phyloP scores from a whole-genome alignment of 306 rosid species.

The Potentilla sterilis region DNA sequence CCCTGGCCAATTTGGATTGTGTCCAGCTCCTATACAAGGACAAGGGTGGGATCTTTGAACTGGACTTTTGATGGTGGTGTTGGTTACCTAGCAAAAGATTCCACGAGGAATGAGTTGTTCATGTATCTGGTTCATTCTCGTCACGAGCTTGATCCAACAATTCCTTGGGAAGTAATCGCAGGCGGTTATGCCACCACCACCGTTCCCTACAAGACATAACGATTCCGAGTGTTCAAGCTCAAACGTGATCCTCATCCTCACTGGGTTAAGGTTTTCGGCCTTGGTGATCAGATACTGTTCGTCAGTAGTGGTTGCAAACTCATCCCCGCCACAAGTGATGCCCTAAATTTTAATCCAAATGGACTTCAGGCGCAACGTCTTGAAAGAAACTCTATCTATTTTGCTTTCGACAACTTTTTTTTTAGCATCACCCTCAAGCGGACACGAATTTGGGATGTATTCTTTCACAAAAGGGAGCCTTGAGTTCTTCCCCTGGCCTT shows the following conservation, averaged over 20 bases:
- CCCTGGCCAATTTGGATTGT: background rate
- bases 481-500: background rate
- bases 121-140: background rate
- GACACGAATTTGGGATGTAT: background rate
- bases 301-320: background rate
- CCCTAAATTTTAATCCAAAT: background rate
- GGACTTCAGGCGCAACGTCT: background rate
- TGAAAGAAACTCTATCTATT: background rate
- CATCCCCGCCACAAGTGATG: background rate
- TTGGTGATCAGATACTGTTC: background rate
- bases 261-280: background rate
- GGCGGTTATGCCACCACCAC: too few relatives aligned
- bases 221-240: too few relatives aligned
- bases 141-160: background rate
- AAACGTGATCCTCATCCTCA: background rate
- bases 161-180: too few relatives aligned
- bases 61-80: background rate
- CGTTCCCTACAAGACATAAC: too few relatives aligned
- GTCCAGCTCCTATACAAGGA: background rate
- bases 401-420: background rate
- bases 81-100: background rate
- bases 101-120: background rate
- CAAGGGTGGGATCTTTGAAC: background rate
- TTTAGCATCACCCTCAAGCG: background rate
- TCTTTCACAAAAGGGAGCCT: background rate